Base-by-base conservation (phyloP, 2,329 filamentous ascomycete species). In the Xenoacremonium recifei region DNA sequence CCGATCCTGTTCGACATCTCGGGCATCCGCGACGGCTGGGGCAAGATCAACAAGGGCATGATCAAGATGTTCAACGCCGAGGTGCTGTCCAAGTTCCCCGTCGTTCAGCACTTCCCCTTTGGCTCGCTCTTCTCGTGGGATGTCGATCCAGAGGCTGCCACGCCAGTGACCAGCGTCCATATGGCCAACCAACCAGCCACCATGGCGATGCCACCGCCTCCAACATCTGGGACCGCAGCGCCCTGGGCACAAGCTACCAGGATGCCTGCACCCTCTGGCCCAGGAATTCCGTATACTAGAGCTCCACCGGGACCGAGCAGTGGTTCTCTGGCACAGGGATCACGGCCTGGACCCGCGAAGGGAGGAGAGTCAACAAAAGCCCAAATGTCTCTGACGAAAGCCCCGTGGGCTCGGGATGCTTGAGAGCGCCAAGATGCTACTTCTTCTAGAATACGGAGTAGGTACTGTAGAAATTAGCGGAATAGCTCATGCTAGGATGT, bases 11-110 rank as follows among this genome's bases (percentile, higher is more conserved):
- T 86, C 62, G 91, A 99, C 64, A 89, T 99, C 31, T 95, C 89
- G 1, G 93, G 93, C 10, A 87, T 99, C 50, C 82, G 81, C 53
- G 84, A 85, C 42, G 88, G 93, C n/a, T 99, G 93, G 93, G 93
- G 87, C 25, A 99, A 99, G 72, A 96, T 99, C 59, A 97, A 99
- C 68, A 91, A 91, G 84, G 93, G 93, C 38, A 97, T 99, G 93
- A 82, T 99, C 58, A 99, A 97, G 68, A 99, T 99, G 93, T 99
- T 92, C 70, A 90, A 95, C 53, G 93, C 89, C 15, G 93, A 99
- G 70, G 93, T 99, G 3, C 74, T 99, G 12, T 89, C 87, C 29
- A 99, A 99, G 65, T 96, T 96, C 60, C 93, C 93, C 3, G 93
- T 99, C 3, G 89, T 99, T n/a, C 93, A 99, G 67, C 93, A 99